Conservation (phyloP, 2,329 filamentous ascomycete species). For the Sordariomycetes sp. region DNA sequence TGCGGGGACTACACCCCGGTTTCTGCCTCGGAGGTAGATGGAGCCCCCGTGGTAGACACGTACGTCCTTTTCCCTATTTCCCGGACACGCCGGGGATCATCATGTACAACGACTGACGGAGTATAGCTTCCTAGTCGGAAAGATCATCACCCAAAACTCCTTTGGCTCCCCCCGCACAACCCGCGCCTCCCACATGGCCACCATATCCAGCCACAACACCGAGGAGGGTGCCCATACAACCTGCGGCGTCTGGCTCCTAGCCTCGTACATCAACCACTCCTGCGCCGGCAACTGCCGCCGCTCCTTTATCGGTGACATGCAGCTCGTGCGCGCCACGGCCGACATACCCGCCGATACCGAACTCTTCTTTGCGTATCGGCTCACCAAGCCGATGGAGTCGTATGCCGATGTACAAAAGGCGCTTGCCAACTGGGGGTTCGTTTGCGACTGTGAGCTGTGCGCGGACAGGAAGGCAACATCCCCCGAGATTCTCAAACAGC, state of each 20-base stretch:
- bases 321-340: slow-evolving; percentile 22
- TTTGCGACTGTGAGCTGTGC: neutral
- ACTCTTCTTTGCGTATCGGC: slow-evolving; percentile 18
- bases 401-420: neutral
- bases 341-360: slow-evolving; percentile 22
- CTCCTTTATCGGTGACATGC: slow-evolving; percentile 27
- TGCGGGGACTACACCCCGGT: slow-evolving; percentile 23
- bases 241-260: slow-evolving; percentile 20
- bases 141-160: neutral
- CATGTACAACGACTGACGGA: neutral
- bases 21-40: slow-evolving; percentile 16
- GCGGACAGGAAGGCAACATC: neutral
- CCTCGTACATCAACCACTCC: slow-evolving; percentile 27
- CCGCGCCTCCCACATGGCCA: neutral
- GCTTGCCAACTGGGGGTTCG: neutral
- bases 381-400: neutral
- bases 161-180: neutral
- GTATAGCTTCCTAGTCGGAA: neutral
- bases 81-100: neutral
- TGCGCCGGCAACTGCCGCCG: slow-evolving; percentile 22
- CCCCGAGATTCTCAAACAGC: neutral
- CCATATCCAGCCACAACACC: slow-evolving; percentile 13
- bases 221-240: neutral
- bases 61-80: neutral
- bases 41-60: slow-evolving; percentile 20